These are phyloP conservation scores for Sporisorium reilianum DNA, from an alignment of 1,284 basidiomycete genomes.

Conservation along the genomic window DNA sequence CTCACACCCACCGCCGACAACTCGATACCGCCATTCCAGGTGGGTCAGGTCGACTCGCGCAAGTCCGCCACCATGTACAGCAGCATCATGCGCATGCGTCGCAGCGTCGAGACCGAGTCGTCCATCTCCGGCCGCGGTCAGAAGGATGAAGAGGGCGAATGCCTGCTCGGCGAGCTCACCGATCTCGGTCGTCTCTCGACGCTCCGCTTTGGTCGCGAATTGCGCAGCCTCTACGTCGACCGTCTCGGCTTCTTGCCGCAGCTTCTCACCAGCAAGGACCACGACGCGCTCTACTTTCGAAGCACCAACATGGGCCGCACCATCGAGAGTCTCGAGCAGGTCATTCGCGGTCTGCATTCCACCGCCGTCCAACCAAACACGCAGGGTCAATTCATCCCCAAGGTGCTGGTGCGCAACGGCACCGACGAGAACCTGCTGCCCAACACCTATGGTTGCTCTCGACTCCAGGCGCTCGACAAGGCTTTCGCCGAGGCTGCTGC, in stretches of 20 bases:
- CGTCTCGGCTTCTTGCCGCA: conserved; percentile 72
- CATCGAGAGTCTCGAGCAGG: conserved; percentile 80
- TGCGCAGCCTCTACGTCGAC: conserved; percentile 79
- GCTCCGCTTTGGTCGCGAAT: conserved; percentile 75
- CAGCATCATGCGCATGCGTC: conserved; percentile 46
- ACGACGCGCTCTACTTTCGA: conserved; percentile 67
- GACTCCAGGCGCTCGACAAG: conserved; percentile 70
- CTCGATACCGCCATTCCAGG: conserved; percentile 33
- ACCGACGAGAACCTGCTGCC: conserved; percentile 81
- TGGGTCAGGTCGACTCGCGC: conserved; percentile 30
- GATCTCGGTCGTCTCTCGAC: conserved; percentile 82
- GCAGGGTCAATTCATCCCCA: conserved; percentile 39
- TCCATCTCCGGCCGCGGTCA: conserved; percentile 24
- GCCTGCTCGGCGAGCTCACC: conserved; percentile 81
- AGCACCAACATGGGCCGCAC: conserved; percentile 82
- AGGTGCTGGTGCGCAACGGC: conserved; percentile 62
- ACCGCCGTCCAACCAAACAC: conserved; percentile 26
- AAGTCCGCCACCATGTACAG: conserved; percentile 35
- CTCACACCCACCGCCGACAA: conserved; percentile 17
- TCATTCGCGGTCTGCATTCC: conserved; percentile 74
- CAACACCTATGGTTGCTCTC: conserved; percentile 78
- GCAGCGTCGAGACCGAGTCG: conserved; percentile 51
- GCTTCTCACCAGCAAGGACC: conserved; percentile 42
- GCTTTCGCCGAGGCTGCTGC: conserved; percentile 70
- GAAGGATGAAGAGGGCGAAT: conserved; percentile 56